Evolutionary conservation across 2,329 filamentous ascomycete genomes (phyloP).

Genomic region (Didymella lethalis): DNA sequence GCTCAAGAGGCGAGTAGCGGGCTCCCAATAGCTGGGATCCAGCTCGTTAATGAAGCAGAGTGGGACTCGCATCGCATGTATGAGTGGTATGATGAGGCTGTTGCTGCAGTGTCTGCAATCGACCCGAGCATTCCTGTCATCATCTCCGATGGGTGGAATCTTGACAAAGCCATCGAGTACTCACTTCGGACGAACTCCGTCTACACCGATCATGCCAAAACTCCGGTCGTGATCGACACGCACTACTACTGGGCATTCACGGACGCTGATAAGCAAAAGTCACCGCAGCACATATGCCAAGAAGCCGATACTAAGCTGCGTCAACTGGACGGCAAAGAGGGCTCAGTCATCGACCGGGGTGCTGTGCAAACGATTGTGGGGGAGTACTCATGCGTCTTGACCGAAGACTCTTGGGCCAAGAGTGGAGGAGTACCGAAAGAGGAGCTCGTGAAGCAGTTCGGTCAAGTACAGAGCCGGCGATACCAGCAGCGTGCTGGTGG

Average conservation of each 20-base stretch:
- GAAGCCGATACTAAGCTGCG: conserved; percentile 56
- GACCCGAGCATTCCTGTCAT: conserved; percentile 63
- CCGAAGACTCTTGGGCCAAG: conserved; percentile 59
- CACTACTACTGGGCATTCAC: conserved; percentile 67
- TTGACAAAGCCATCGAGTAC: conserved; percentile 58
- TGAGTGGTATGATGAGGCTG: conserved; percentile 63
- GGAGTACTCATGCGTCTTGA: conserved; percentile 66
- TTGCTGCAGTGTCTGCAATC: conserved; percentile 57
- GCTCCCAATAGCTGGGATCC: conserved; percentile 62
- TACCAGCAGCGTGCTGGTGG: conserved; percentile 62
- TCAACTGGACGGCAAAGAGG: conserved; percentile 58
- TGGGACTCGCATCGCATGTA: conserved; percentile 62
- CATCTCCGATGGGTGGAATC: conserved; percentile 66
- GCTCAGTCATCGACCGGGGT: conserved; percentile 59
- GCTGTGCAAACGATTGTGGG: conserved; percentile 63
- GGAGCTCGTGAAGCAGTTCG: conserved; percentile 56
- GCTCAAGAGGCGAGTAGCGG: conserved; percentile 55
- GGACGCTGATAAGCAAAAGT: conserved; percentile 60
- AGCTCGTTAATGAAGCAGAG: conserved; percentile 65
- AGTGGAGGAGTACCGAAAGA: conserved; percentile 45
- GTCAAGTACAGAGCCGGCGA: conserved; percentile 56
- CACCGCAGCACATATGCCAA: conserved; percentile 61
- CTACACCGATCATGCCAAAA: conserved; percentile 39
- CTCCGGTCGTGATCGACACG: conserved; percentile 65
- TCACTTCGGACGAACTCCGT: conserved; percentile 52